Evolutionary conservation across 495 filamentous ascomycete genomes (phyloP), one percentile per base, ranked within the genome.

Genomic region (Penicilliopsis zonata): DNA sequence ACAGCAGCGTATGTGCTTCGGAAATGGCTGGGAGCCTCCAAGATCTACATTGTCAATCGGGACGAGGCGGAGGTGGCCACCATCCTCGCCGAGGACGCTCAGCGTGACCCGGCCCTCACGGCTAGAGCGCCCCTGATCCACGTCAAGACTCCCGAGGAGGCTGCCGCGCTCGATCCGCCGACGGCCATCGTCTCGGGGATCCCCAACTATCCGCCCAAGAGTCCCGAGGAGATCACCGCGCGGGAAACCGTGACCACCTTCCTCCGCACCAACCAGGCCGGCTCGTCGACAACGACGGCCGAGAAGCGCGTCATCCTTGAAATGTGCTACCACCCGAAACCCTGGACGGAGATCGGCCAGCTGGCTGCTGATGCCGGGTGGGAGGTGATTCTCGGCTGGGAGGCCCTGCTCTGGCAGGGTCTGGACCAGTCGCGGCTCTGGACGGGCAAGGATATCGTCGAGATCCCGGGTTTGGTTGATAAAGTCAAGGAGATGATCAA

Each of bases 241-340:
- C 58, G 80, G 9, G 47, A 49, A 9, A 64, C 80, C 9, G 54
- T 71, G n/a, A 59, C 75, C 52, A 55, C 59, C 9, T 63, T 83
- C 44, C 44, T 78, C 27, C 49, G 47, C 1, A 52, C 47, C 27
- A 33, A 33, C 25, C n/a, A n/a, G n/a, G n/a, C n/a, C n/a, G n/a
- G n/a, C n/a, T 49, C 28, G 38, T 35, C 18, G 23, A 32, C 41
- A n/a, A 28, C 30, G 14, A 19, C 46, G 31, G 53, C 58, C 56
- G 51, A 61, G 32, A 76, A 78, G 59, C 80, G 80, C 7, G 70
- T 70, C 5, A 73, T 86, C 22, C 51, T 83, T 40, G 80, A 86
- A 56, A 84, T 86, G 80, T 82, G 78, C 59, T 84, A 86, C 48
- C 78, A 82, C 46, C 80, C 80, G 1, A 55, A 59, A 24, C 76